phyloP scores from a whole-genome alignment of 108 stramenopile genomes.

The Fragilaria radians region DNA sequence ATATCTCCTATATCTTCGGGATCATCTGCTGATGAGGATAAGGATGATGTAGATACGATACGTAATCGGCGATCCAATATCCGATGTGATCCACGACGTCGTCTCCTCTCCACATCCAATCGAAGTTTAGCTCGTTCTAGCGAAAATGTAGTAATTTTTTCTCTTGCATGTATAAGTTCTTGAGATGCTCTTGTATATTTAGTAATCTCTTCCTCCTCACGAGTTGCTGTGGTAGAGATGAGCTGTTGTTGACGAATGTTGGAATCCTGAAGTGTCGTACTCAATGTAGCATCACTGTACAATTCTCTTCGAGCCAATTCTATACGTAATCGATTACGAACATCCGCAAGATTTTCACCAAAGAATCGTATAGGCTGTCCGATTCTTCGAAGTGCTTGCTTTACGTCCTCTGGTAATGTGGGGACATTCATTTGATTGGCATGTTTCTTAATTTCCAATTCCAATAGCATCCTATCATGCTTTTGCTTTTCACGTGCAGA shows the following conservation, averaged over 20 bases:
- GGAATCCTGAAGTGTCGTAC: not conserved
- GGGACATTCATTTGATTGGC: slow-evolving; percentile 76
- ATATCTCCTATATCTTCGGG: slow-evolving; percentile 1
- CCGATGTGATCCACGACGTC: slow-evolving; percentile 44
- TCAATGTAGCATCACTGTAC: slow-evolving; percentile 28
- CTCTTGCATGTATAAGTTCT: slow-evolving; percentile 74
- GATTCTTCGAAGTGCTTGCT: slow-evolving; percentile 48
- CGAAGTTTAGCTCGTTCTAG: slow-evolving; percentile 55
- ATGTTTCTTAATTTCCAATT: slow-evolving; percentile 77
- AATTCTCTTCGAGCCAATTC: slow-evolving; percentile 58
- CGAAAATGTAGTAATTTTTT: slow-evolving; percentile 64
- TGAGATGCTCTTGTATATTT: slow-evolving; percentile 83
- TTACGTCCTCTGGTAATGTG: slow-evolving; percentile 72
- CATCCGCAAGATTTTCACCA: slow-evolving; percentile 86
- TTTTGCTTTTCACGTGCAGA: slow-evolving; percentile 44
- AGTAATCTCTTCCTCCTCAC: slow-evolving; percentile 45
- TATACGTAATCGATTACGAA: slow-evolving; percentile 75
- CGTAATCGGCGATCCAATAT: slow-evolving; percentile 33
- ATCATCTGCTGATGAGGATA: not conserved
- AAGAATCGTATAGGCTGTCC: slow-evolving; percentile 81
- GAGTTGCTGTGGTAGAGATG: not conserved
- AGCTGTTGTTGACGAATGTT: not conserved
- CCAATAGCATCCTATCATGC: slow-evolving; percentile 54
- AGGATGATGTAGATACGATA: no score
- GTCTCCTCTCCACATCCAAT: slow-evolving; percentile 59